Conservation (phyloP, 1,284 basidiomycete genomes). For the Laetiporus sulphureus region DNA sequence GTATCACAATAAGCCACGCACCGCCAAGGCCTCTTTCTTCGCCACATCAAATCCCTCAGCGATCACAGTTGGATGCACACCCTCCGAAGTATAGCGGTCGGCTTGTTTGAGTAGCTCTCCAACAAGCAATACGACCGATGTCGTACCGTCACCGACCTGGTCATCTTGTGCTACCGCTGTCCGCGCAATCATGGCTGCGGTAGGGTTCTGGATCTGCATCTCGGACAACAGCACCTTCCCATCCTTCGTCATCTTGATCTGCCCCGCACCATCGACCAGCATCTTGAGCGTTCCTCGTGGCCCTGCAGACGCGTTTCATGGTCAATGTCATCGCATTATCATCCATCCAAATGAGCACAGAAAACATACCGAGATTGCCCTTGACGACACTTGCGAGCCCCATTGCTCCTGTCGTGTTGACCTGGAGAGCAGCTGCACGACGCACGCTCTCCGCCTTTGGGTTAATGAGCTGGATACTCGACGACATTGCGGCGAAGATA, state of each 20-base stretch:
- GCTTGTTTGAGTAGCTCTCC: conserved; percentile 98
- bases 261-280: conserved; percentile 98
- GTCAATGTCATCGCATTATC: background rate
- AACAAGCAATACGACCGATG: conserved; percentile 94
- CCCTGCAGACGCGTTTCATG: conserved; percentile 40
- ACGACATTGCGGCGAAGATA: conserved; percentile 47
- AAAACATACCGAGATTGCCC: conserved; percentile 80
- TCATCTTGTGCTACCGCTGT: conserved; percentile 99
- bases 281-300: conserved; percentile 97
- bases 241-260: conserved; percentile 99
- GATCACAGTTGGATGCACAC: conserved; percentile 96
- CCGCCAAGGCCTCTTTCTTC: conserved; percentile 88
- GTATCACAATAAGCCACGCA: conserved; percentile 33
- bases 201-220: conserved; percentile 99
- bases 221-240: conserved; percentile 98
- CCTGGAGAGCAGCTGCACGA: conserved; percentile 89
- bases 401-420: conserved; percentile 91
- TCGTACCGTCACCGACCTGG: conserved; percentile 98
- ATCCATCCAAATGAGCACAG: conserved; percentile 4
- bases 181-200: conserved; percentile 98
- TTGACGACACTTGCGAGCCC: conserved; percentile 97
- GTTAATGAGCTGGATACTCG: conserved; percentile 89
- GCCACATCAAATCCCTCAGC: conserved; percentile 95
- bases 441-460: conserved; percentile 94
- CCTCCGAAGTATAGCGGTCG: conserved; percentile 96